A percentile compares a stretch with the other conserved stretches of the same genome.
Evolutionary conservation across 1,139 yeast genomes (phyloP).

Genomic region (Hansenula lynferdii): DNA sequence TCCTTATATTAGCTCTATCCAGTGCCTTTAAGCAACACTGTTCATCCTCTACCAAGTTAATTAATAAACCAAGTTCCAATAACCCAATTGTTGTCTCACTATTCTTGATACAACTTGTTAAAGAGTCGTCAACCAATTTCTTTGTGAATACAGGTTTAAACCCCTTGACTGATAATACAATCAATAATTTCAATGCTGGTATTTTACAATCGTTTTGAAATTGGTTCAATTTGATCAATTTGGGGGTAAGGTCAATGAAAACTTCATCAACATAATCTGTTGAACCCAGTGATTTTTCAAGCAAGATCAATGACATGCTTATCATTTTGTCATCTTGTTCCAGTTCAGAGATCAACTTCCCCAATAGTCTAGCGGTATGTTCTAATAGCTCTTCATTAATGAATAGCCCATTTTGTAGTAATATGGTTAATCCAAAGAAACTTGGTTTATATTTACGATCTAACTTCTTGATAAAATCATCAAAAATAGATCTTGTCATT

Average conservation of each 20-base stretch:
- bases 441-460: not conserved
- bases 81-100: slow-evolving; percentile 5
- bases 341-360: not conserved
- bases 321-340: not conserved
- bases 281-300: slow-evolving; percentile 3
- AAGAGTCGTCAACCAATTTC: not conserved
- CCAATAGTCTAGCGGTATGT: not conserved
- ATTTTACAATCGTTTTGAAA: not conserved
- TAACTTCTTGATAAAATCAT: slow-evolving; percentile 2
- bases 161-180: slow-evolving; percentile 6
- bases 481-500: slow-evolving; percentile 7
- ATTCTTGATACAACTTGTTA: not conserved
- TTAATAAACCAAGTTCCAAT: slow-evolving; percentile 11
- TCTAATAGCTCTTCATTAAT: slow-evolving; percentile 1
- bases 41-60: slow-evolving; percentile 8
- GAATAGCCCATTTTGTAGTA: slow-evolving; percentile 7
- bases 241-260: not conserved
- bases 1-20: not conserved
- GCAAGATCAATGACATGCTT: slow-evolving; percentile 1
- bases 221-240: not conserved
- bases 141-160: not conserved
- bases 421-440: slow-evolving; percentile 8
- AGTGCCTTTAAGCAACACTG: not conserved
- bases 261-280: not conserved
- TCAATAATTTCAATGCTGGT: slow-evolving; percentile 6